Base-by-base conservation (phyloP, 768 basidiomycete genomes). In the Erythrobasidium yunnanense region DNA sequence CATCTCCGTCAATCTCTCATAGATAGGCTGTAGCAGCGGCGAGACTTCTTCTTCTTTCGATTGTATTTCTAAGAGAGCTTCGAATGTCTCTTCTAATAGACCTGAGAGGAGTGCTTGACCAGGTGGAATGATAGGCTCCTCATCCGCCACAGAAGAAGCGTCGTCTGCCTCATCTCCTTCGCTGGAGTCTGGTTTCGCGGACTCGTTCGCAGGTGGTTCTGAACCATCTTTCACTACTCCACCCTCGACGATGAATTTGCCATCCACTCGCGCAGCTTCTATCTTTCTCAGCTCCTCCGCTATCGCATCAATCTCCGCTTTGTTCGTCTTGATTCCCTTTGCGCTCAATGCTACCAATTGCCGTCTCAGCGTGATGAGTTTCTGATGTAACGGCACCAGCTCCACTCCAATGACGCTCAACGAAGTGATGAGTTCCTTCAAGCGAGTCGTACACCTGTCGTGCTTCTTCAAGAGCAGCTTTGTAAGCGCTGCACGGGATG, bases 81-180 rank as follows among this genome's bases (percentile, higher is more conserved):
- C 91, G 75, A 97, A 99, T 75, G 90, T 92, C 73, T 93, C 90
- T 77, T 99, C 95, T 4, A 99, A 81, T 51, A 97, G 79, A 0
- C 92, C 92, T 0, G 87, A 86, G 15, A 95, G 78, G 0, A 90
- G 90, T 77, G 96, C 92, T 30, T 95, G 93, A 0, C 97, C 87
- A 60, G 83, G 84, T 2, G 77, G 71, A 29, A 66, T 65, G n/a
- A 57, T n/a, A 23, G 18, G 18, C 34, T 66, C 67, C 32, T 53
- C 38, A 13, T 35, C 29, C 11, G n/a, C n/a, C n/a, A n/a, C n/a
- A n/a, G n/a, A n/a, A n/a, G n/a, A n/a, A n/a, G n/a, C n/a, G n/a
- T n/a, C n/a, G n/a, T n/a, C n/a, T n/a, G n/a, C n/a, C n/a, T n/a
- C n/a, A n/a, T n/a, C n/a, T n/a, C n/a, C n/a, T n/a, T n/a, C n/a